Percentiles rank a stretch among this genome's conserved stretches.
Evolutionary conservation across 257 asterid species (phyloP).

Genomic region (Fraxinus americana): DNA sequence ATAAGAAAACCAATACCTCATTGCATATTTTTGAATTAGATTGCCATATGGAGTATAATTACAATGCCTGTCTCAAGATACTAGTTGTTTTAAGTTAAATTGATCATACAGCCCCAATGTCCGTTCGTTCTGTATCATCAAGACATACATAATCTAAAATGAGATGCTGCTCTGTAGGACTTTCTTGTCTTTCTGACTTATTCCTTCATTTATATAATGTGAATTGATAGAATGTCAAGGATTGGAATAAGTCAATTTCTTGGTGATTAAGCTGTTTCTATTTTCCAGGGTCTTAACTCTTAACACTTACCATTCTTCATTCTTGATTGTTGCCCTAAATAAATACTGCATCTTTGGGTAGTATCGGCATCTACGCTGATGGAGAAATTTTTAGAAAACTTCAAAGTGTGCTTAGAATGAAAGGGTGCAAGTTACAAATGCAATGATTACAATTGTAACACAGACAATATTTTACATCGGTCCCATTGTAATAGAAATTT

Average conservation of each 20-base stretch:
- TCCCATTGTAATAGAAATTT: neutral
- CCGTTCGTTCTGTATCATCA: neutral
- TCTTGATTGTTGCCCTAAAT: neutral
- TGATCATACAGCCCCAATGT: neutral
- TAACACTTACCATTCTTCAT: neutral
- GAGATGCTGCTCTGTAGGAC: neutral
- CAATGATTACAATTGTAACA: neutral
- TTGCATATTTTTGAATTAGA: neutral
- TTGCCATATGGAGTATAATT: neutral
- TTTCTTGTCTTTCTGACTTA: neutral
- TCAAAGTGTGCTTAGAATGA: neutral
- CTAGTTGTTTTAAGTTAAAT: neutral
- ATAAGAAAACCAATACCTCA: neutral
- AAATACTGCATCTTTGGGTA: neutral
- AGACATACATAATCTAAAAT: neutral
- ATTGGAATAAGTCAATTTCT: neutral
- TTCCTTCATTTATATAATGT: neutral
- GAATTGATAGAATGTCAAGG: neutral
- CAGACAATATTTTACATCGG: neutral
- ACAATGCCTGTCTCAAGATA: neutral
- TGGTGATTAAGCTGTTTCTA: neutral
- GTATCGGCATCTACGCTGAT: neutral
- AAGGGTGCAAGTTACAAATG: neutral
- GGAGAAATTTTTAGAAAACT: neutral
- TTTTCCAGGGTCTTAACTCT: neutral